Conservation (phyloP, 306 rosid species). For the Casuarina glauca region DNA sequence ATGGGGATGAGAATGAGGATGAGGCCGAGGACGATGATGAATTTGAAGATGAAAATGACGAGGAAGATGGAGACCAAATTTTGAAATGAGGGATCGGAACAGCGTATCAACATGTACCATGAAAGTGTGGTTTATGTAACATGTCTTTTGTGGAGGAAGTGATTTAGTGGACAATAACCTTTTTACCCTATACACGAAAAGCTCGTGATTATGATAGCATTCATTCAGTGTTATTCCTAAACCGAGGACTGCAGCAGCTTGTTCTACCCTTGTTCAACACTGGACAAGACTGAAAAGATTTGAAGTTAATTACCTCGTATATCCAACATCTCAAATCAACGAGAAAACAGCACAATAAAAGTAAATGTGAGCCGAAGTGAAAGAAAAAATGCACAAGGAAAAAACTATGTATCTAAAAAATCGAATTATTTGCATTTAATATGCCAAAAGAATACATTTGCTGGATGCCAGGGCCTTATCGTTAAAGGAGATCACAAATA, state of each 20-base stretch:
- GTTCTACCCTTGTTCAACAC: background rate
- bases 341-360: background rate
- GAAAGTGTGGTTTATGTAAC: too few species aligned
- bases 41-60: background rate
- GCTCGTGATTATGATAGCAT: too few species aligned
- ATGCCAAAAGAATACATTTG: constrained; percentile 29
- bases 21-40: constrained; percentile 14
- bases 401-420: background rate
- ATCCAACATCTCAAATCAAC: background rate
- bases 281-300: background rate
- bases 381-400: background rate
- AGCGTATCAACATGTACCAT: background rate
- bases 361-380: background rate
- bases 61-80: constrained; percentile 2
- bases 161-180: too few species aligned
- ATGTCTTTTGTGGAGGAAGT: background rate
- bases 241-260: background rate
- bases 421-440: constrained; percentile 24
- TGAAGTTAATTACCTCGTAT: background rate
- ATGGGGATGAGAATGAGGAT: constrained; percentile 12
- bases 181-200: too few species aligned
- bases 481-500: constrained; percentile 18
- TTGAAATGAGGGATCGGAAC: background rate
- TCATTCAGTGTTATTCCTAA: too few species aligned
- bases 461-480: background rate